Conservation (phyloP, 805 yeast species). For the Wickerhamomyces rabaulensis region DNA sequence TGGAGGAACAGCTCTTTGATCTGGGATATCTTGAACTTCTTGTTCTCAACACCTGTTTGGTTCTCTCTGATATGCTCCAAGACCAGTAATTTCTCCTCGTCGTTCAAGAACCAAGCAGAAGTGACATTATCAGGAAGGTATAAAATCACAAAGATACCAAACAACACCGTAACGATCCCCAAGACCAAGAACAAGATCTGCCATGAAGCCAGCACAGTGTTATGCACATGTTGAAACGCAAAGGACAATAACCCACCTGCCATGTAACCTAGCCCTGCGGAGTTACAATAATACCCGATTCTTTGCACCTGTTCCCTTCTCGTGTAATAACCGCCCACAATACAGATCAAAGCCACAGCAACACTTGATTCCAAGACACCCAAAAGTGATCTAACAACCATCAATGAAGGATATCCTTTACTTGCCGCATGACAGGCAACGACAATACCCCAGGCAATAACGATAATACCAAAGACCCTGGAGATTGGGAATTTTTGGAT, state of each 20-base stretch:
- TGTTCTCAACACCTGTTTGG: slow-evolving; percentile 43
- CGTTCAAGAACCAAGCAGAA: slow-evolving; percentile 25
- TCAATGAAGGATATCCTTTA: slow-evolving; percentile 42
- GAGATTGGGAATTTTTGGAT: slow-evolving; percentile 50
- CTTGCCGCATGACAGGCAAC: slow-evolving; percentile 44
- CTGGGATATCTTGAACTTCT: slow-evolving; percentile 34
- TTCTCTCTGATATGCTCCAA: slow-evolving; percentile 35
- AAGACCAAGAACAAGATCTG: slow-evolving; percentile 50
- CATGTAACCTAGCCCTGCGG: slow-evolving; percentile 43
- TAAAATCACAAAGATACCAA: slow-evolving; percentile 38
- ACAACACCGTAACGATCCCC: slow-evolving; percentile 44
- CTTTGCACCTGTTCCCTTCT: slow-evolving; percentile 43
- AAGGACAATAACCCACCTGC: slow-evolving; percentile 39
- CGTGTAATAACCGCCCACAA: slow-evolving; percentile 56
- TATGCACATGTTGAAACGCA: slow-evolving; percentile 46
- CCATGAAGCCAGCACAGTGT: slow-evolving; percentile 41
- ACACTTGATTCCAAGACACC: slow-evolving; percentile 49
- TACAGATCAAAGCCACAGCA: slow-evolving; percentile 46
- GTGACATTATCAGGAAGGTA: slow-evolving; percentile 44
- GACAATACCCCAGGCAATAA: slow-evolving; percentile 46
- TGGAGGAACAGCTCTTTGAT: slow-evolving; percentile 34
- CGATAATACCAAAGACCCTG: slow-evolving; percentile 38
- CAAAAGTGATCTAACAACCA: slow-evolving; percentile 44
- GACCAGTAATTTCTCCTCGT: slow-evolving; percentile 33
- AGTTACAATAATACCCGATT: slow-evolving; percentile 47